Base-by-base conservation (phyloP, 495 filamentous ascomycete species). In the Penicillium desertorum region DNA sequence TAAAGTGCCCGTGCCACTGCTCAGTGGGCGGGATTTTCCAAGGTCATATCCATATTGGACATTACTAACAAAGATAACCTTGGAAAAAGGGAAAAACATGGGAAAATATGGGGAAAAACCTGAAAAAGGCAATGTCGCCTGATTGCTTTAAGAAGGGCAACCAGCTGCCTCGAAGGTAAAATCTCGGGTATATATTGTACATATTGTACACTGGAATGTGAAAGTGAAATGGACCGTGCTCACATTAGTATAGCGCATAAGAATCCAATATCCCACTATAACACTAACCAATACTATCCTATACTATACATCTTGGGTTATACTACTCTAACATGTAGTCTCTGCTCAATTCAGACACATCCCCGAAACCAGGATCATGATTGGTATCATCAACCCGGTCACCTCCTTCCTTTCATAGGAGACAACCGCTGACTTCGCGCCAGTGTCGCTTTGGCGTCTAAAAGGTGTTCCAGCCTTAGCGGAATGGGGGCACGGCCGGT, bases 371-470 rank as follows among this genome's bases (percentile, higher is more conserved):
- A 11, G 30, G 3, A 32, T 32, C 30, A 32, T 46, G 22, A 39
- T 52, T 30, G 46, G 55, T 43, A 32, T 10, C 17, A 50, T 29
- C 19, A 51, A 11, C 30, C 30, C 30, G 2, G 30, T 9, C 7
- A 11, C 1, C 30, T 14, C 51, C 51, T 29, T 47, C 49, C 51
- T 34, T 34, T 34, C 30, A 12, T 10, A 36, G 46, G 46, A 36
- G 41, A 34, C 48, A 51, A 50, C 51, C 45, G 49, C 59, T 57
- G 56, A 43, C 48, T 39, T 29, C 61, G 62, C 57, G 60, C 60
- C 60, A 57, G 61, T 45, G 41, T 57, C 62, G 62, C 58, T 59
- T 59, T 62, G 64, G 64, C 64, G 64, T 67, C 64, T 67, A 67
- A 67, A 19, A 37, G 16, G 32, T 19, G 29, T 34, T 51, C 19